Evolutionary conservation across 2,329 filamentous ascomycete species (phyloP), one percentile per base, ranked within the genome.

Genomic region (Venturia carpophila): DNA sequence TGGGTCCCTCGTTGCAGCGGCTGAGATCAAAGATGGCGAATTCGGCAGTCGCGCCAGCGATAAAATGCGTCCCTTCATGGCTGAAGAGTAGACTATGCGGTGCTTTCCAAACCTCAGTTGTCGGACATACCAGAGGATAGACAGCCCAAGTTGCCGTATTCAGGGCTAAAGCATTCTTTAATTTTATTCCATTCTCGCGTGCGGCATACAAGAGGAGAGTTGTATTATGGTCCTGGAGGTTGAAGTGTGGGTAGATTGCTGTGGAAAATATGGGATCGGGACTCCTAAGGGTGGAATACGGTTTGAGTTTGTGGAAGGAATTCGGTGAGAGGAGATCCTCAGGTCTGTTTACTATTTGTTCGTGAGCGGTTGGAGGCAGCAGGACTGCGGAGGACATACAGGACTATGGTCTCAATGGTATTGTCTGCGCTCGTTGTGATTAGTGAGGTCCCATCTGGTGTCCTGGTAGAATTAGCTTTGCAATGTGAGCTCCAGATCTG

Each of bases 391-490:
- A 21, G 69, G 67, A 61, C 75, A 71, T 74, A 84, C 75, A 86
- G 70, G 7, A 85, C 76, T 70, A 82, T 84, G 0, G 80, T 80
- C 69, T 81, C 77, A n/a, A 83, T 75, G 65, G 75, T 71, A 63
- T 82, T 76, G 68, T 83, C 79, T 24, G 77, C 79, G 66, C 78
- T 82, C 49, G 80, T 79, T 2, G 83, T 82, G 66, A 87, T 71
- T 30, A 87, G 71, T 27, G 79, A 81, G 1, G 82, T 85, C 7
- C 84, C 84, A 71, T 87, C 84, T 19, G 82, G 75, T 9, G 80
- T 77, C 79, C 80, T 79, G 64, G 7, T 42, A 10, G 17, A 27
- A 27, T 62, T 43, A 62, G 60, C 37, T 47, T 17, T 19, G 10
- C 10, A 15, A 3, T 34, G 39, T 6, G 19, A 58, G 1, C 17